Base-by-base conservation (phyloP, 2,329 filamentous ascomycete genomes). In the Lasiodiplodia sp. region DNA sequence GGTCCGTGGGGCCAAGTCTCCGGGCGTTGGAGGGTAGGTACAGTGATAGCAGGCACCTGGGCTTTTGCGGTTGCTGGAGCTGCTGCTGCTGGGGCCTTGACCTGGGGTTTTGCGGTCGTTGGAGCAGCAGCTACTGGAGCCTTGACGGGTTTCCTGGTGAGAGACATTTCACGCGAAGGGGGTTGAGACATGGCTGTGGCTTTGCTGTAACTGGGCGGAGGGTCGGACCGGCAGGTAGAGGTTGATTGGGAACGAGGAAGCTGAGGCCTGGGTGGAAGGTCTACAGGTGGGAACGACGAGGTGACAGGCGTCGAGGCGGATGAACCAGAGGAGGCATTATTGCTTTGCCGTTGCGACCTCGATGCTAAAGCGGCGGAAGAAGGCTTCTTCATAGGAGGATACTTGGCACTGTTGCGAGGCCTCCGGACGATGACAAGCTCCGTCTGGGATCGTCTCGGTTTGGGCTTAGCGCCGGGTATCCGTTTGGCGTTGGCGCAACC, bases 391-490 rank as follows among this genome's bases (percentile, higher is more conserved):
- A 47, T 60, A 16, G 55, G 37, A 1, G 58, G 38, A 18, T 34
- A 28, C 58, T 60, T 79, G 52, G 75, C 72, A 4, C 70, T 69
- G 34, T 72, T 72, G 64, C 75, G 76, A 18, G 79, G 78, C 14
- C 60, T 47, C 28, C 79, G 71, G 18, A 81, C 72, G n/a, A 81
- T 72, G 53, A 75, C 79, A 12, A 81, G 75, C 64, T 79, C 78
- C 16, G 77, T 76, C 56, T 78, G 75, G 21, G 67, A 68, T 31
- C 67, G 28, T 12, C 40, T 64, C 10, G 31, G 34, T n/a, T 62
- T 44, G 25, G 44, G 23, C 56, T 53, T 53, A 31, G 53, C 44
- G 25, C 55, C 47, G 47, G 34, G 44, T 31, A 28, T 8, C n/a
- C 66, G n/a, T 18, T 68, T 58, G 28, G 28, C 34, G 66, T 47